These are phyloP conservation scores for Alternaria novae-zelandiae DNA, from an alignment of 2,329 filamentous ascomycete genomes.

Conservation along the genomic window DNA sequence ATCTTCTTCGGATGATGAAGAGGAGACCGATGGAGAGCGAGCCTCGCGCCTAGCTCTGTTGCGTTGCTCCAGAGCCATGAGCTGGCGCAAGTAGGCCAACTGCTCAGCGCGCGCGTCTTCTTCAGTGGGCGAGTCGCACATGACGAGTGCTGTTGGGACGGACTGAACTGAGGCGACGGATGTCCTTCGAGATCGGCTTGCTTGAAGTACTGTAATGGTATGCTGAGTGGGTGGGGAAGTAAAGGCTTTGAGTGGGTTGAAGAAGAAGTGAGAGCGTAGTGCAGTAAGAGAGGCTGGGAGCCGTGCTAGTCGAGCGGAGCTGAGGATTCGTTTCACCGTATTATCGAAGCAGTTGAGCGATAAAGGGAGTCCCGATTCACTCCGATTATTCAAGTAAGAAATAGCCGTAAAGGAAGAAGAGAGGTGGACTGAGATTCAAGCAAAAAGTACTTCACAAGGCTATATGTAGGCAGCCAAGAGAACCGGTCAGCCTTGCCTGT, in stretches of 20 bases:
- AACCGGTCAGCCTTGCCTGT: conserved; percentile 11
- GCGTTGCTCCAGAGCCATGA: background rate
- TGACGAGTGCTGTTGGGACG: background rate
- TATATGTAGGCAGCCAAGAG: background rate
- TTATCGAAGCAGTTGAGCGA: background rate
- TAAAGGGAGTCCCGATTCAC: background rate
- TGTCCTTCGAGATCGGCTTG: background rate
- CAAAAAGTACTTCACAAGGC: background rate
- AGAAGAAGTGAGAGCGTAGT: background rate
- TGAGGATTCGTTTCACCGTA: background rate
- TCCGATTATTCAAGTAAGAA: background rate
- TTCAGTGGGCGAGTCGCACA: conserved; percentile 9
- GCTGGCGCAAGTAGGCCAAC: background rate
- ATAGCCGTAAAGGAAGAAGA: background rate
- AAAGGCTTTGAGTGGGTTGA: background rate
- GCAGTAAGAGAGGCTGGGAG: background rate
- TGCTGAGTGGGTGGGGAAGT: background rate
- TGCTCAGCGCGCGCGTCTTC: background rate
- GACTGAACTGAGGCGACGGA: background rate
- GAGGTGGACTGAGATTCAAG: background rate
- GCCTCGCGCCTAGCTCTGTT: background rate
- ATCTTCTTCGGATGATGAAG: conserved; percentile 9
- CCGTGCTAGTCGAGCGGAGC: background rate
- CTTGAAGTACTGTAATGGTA: background rate
- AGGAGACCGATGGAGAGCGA: conserved; percentile 1